phyloP scores from a whole-genome alignment of 768 basidiomycete genomes.

The Saitozyma sp. region DNA sequence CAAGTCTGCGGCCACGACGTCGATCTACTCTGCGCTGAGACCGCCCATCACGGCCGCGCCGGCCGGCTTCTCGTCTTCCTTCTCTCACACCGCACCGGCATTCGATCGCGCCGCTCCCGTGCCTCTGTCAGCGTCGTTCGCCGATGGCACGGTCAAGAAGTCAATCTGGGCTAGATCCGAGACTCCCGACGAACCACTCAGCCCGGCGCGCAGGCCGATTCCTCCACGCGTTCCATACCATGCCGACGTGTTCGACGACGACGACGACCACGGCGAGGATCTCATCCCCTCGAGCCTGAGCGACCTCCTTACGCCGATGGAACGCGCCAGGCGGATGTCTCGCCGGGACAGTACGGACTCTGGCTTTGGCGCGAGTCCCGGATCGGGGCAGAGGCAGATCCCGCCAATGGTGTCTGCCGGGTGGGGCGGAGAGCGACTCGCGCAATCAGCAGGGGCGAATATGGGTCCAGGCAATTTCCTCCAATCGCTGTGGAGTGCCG shows the following conservation, averaged over 20 bases:
- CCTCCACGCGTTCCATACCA: conserved; percentile 8
- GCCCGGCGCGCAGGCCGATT: conserved; percentile 29
- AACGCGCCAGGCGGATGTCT: conserved; percentile 72
- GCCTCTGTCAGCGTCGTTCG: conserved; percentile 45
- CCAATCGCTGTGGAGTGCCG: conserved; percentile 67
- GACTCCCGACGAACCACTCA: conserved; percentile 29
- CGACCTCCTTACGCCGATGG: conserved; percentile 85
- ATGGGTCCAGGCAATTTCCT: conserved; percentile 46
- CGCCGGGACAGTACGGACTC: conserved; percentile 47
- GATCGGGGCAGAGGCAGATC: no score
- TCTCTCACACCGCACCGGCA: conserved; percentile 28
- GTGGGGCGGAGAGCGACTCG: conserved; percentile 31
- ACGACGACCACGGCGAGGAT: conserved; percentile 64
- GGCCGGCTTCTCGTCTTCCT: conserved; percentile 29
- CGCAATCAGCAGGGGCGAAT: conserved; percentile 48
- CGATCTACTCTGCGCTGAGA: conserved; percentile 26
- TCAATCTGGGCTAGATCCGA: conserved; percentile 41
- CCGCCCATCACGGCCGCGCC: conserved; percentile 32
- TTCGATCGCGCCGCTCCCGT: conserved; percentile 7
- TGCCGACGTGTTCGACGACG: conserved; percentile 60
- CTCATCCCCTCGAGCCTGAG: conserved; percentile 84
- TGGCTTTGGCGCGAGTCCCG: not conserved
- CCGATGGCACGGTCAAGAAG: conserved; percentile 27
- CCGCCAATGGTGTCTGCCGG: not conserved
- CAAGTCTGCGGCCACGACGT: conserved; percentile 19